These are phyloP conservation scores for Fusarium brachygibbosum DNA, from an alignment of 2,329 filamentous ascomycete species.

Conservation along the genomic window DNA sequence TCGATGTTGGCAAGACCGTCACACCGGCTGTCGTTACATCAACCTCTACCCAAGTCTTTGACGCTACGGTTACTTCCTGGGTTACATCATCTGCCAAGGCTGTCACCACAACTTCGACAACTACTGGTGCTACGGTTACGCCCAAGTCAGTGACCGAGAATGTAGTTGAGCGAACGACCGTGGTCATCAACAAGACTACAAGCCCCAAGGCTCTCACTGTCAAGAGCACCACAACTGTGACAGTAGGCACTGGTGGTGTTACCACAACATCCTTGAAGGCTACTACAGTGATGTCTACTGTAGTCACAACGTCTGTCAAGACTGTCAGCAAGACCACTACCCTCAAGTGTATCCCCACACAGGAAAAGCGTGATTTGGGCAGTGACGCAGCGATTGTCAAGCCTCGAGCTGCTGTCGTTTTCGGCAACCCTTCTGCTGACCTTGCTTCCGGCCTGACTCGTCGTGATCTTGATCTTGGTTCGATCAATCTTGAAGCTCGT, in stretches of 20 bases:
- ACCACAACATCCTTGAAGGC: conserved; percentile 44
- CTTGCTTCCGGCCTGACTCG: conserved; percentile 22
- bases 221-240: conserved; percentile 39
- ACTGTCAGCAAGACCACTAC: conserved; percentile 39
- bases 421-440: conserved; percentile 29
- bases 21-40: conserved; percentile 49
- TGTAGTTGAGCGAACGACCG: conserved; percentile 27
- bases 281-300: conserved; percentile 40
- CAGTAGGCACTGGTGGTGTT: conserved; percentile 34
- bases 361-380: conserved; percentile 30
- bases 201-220: conserved; percentile 41
- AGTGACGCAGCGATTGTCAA: not conserved
- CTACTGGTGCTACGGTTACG: conserved; percentile 38
- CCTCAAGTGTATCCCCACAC: conserved; percentile 38
- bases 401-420: conserved; percentile 21
- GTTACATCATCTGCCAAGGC: conserved; percentile 32
- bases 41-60: conserved; percentile 37
- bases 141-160: conserved; percentile 44
- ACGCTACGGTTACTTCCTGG: conserved; percentile 35
- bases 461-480: conserved; percentile 26
- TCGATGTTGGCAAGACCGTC: conserved; percentile 52
- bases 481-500: conserved; percentile 23
- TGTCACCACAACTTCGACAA: conserved; percentile 32
- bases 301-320: conserved; percentile 42
- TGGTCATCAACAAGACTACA: conserved; percentile 33